Conservation (phyloP, 163 green algal species). For the Trebouxiophyceae sp. region DNA sequence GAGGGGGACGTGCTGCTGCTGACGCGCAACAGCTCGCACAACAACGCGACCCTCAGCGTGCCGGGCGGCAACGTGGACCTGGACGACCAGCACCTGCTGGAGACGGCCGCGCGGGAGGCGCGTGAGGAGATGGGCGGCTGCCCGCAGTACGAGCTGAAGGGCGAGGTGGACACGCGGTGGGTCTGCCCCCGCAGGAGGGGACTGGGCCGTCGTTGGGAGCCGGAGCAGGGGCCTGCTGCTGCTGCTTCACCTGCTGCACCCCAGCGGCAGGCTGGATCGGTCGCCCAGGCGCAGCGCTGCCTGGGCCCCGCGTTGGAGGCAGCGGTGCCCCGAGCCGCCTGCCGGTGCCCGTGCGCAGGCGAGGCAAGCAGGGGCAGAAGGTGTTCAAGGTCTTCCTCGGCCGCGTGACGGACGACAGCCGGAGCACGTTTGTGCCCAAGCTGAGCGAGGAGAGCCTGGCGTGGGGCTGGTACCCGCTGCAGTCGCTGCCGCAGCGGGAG, state of each 20-base stretch:
- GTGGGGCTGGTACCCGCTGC: background rate
- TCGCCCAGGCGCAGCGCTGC: too few species aligned
- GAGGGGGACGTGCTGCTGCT: conserved; percentile 24
- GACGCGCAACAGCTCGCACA: conserved; percentile 5
- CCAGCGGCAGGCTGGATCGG: background rate
- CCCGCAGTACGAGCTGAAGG: background rate
- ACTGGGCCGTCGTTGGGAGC: background rate
- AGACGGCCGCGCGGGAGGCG: conserved; percentile 32
- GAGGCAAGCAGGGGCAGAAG: conserved; percentile 1
- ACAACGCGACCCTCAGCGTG: conserved; percentile 27
- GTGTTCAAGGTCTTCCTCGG: background rate
- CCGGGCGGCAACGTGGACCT: conserved; percentile 44
- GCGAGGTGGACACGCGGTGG: background rate
- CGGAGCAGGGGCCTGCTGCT: background rate
- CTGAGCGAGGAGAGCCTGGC: background rate
- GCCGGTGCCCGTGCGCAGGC: background rate
- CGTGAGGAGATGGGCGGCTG: conserved; percentile 35
- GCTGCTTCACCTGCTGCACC: background rate
- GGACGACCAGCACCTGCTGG: conserved; percentile 28
- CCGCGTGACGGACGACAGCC: background rate
- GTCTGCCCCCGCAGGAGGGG: background rate
- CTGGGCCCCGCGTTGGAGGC: too few species aligned
- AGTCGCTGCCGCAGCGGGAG: too few species aligned
- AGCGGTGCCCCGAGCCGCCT: too few species aligned
- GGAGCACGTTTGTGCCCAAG: background rate